Evolutionary conservation across 2,329 filamentous ascomycete species (phyloP).

Genomic region (Helminthosporium solani): DNA sequence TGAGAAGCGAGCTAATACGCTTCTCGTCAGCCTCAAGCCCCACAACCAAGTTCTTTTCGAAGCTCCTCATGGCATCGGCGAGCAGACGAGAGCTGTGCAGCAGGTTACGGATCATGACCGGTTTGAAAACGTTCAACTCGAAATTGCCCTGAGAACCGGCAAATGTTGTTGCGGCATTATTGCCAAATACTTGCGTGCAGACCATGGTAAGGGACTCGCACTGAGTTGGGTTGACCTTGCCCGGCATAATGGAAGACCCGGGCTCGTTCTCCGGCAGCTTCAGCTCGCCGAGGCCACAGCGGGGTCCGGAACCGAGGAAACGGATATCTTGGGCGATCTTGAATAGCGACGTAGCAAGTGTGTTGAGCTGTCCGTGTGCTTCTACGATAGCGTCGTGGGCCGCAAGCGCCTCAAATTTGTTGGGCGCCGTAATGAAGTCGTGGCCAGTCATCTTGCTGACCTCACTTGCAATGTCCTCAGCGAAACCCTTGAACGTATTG

Average conservation of each 20-base stretch:
- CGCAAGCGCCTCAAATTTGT: slow-evolving; percentile 97
- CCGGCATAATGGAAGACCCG: slow-evolving; percentile 97
- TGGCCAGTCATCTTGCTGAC: slow-evolving; percentile 90
- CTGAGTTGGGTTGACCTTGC: slow-evolving; percentile 99
- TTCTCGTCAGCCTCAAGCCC: slow-evolving; percentile 92
- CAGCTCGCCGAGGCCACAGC: slow-evolving; percentile 93
- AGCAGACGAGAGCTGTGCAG: slow-evolving; percentile 88
- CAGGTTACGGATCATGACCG: slow-evolving; percentile 90
- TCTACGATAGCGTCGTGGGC: slow-evolving; percentile 96
- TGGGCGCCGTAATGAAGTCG: slow-evolving; percentile 92
- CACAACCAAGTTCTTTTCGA: slow-evolving; percentile 87
- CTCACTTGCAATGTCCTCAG: slow-evolving; percentile 86
- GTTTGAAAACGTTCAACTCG: slow-evolving; percentile 98
- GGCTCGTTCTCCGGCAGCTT: slow-evolving; percentile 96
- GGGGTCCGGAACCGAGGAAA: slow-evolving; percentile 92
- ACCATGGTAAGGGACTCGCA: slow-evolving; percentile 98
- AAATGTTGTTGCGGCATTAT: slow-evolving; percentile 89
- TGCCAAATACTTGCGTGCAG: slow-evolving; percentile 96
- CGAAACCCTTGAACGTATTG: slow-evolving; percentile 96
- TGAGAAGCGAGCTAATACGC: slow-evolving; percentile 84
- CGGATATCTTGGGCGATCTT: slow-evolving; percentile 99
- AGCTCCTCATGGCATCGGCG: slow-evolving; percentile 89
- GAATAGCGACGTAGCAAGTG: slow-evolving; percentile 84
- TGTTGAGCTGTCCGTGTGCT: slow-evolving; percentile 91
- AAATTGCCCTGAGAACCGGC: slow-evolving; percentile 98